These are phyloP conservation scores for Aspergillus glaucus DNA, from an alignment of 2,329 filamentous ascomycete genomes.

Conservation along the genomic window DNA sequence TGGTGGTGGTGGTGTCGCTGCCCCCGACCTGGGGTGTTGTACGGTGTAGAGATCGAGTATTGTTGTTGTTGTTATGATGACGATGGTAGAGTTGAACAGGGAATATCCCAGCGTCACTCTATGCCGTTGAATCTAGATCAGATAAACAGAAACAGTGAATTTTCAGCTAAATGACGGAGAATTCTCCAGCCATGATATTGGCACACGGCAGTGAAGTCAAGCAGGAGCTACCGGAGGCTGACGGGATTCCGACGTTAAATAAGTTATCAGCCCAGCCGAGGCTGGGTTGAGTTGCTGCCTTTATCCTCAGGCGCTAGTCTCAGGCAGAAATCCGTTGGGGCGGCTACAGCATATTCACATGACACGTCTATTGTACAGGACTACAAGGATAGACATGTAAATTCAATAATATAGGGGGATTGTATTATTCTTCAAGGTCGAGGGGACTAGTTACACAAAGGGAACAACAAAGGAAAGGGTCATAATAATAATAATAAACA, in stretches of 20 bases:
- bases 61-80: slow-evolving; percentile 3
- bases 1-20: slow-evolving; percentile 13
- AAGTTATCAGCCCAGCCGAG: neutral
- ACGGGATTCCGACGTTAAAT: neutral
- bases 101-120: neutral
- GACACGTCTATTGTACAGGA: neutral
- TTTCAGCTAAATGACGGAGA: neutral
- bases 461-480: neutral
- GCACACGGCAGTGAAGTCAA: neutral
- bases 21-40: slow-evolving; percentile 6
- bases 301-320: slow-evolving; percentile 7
- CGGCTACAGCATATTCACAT: slow-evolving; percentile 2
- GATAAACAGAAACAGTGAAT: neutral
- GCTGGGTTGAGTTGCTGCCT: slow-evolving; percentile 7
- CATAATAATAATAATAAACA: neutral
- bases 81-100: slow-evolving; percentile 1
- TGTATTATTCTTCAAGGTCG: too few relatives aligned
- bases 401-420: too few relatives aligned
- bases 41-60: slow-evolving; percentile 2
- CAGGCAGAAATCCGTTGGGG: slow-evolving; percentile 12
- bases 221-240: neutral
- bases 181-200: neutral
- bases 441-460: neutral
- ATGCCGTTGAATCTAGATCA: neutral
- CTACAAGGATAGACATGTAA: too few relatives aligned